A percentile compares a stretch with the other conserved stretches of the same genome.
phyloP scores from a whole-genome alignment of 805 yeast species.

The Jamesozyma hellenica region DNA sequence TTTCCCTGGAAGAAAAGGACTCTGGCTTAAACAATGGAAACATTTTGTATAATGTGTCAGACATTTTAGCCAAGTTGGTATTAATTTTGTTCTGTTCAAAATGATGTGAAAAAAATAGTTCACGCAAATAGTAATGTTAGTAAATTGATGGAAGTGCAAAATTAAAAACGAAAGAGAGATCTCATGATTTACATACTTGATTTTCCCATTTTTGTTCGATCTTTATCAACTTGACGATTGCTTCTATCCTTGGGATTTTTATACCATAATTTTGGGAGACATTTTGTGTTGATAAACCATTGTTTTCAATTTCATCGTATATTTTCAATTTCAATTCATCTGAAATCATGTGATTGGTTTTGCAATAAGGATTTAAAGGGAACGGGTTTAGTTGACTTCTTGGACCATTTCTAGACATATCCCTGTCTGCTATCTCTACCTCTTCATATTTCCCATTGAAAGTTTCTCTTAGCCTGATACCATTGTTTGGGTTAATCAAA shows the following conservation, averaged over 20 bases:
- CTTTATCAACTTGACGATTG: constrained; percentile 58
- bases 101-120: too few species aligned
- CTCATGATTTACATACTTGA: constrained; percentile 23
- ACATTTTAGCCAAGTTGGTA: constrained; percentile 49
- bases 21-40: constrained; percentile 60
- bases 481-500: constrained; percentile 28
- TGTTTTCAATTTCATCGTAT: constrained; percentile 42
- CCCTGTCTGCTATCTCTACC: background rate
- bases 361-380: constrained; percentile 61
- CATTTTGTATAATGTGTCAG: constrained; percentile 59
- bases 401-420: constrained; percentile 1
- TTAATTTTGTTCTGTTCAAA: constrained; percentile 31
- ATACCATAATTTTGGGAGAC: constrained; percentile 72
- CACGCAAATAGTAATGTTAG: background rate
- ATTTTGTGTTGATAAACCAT: constrained; percentile 52
- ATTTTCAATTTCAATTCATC: constrained; percentile 51
- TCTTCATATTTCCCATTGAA: constrained; percentile 13
- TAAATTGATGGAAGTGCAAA: background rate
- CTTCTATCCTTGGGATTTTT: constrained; percentile 80
- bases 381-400: constrained; percentile 49
- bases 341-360: constrained; percentile 54
- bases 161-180: too few species aligned
- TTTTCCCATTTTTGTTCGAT: constrained; percentile 55
- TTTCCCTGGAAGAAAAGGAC: constrained; percentile 38
- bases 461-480: constrained; percentile 20